A percentile compares a stretch with the other conserved stretches of the same genome.
phyloP scores from a whole-genome alignment of 495 filamentous ascomycete species.

The Cercophora sp. region DNA sequence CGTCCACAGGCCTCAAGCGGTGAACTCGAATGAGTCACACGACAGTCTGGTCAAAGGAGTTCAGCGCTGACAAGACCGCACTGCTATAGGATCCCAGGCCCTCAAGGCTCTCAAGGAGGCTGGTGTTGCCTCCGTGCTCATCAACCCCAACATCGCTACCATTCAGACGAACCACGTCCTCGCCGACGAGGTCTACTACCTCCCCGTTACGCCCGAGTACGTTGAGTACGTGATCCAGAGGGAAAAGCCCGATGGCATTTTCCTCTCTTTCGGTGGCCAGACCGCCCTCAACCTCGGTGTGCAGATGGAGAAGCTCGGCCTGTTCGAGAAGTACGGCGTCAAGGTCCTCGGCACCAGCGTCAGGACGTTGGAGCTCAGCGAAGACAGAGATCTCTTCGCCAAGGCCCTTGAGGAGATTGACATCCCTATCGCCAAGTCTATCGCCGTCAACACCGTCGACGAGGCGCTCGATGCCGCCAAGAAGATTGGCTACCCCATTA shows the following conservation, averaged over 20 bases:
- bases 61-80: slow-evolving; percentile 20
- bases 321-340: slow-evolving; percentile 92
- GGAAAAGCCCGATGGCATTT: slow-evolving; percentile 94
- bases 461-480: slow-evolving; percentile 84
- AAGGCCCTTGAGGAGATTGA: slow-evolving; percentile 86
- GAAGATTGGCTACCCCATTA: slow-evolving; percentile 90
- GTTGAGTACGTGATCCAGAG: slow-evolving; percentile 95
- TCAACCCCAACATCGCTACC: slow-evolving; percentile 98
- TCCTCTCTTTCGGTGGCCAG: slow-evolving; percentile 95
- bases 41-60: background rate
- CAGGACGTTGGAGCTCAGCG: slow-evolving; percentile 87
- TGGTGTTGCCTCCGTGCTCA: slow-evolving; percentile 89
- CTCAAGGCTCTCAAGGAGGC: slow-evolving; percentile 97
- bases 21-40: slow-evolving; percentile 31
- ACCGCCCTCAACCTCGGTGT: slow-evolving; percentile 95
- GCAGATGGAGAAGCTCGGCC: slow-evolving; percentile 92
- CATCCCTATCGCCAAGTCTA: slow-evolving; percentile 93
- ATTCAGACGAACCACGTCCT: slow-evolving; percentile 96
- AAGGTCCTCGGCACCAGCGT: slow-evolving; percentile 92
- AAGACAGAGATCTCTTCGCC: slow-evolving; percentile 93
- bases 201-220: slow-evolving; percentile 93
- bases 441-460: slow-evolving; percentile 85
- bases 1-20: slow-evolving; percentile 14
- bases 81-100: slow-evolving; percentile 75
- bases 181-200: slow-evolving; percentile 97